These are phyloP conservation scores for Aphanomyces cochlioides DNA, from an alignment of 352 stramenopile genomes.

Conservation along the genomic window DNA sequence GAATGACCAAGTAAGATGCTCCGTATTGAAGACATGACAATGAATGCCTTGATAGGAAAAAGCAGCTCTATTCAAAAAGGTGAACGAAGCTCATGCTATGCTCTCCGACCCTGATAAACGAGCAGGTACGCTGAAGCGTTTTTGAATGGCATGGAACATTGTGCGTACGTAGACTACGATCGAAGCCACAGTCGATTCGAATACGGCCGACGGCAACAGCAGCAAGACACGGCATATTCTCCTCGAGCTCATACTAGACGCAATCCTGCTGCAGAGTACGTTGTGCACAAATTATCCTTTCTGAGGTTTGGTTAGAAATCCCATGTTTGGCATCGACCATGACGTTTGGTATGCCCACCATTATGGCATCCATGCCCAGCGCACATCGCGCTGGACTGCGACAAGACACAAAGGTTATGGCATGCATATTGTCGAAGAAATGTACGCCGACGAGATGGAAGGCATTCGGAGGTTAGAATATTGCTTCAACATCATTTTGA, in stretches of 20 bases:
- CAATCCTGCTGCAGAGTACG: slow-evolving; percentile 24
- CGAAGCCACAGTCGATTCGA: slow-evolving; percentile 49
- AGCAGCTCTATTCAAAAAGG: slow-evolving; percentile 80
- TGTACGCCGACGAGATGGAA: slow-evolving; percentile 58
- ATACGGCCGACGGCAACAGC: slow-evolving; percentile 39
- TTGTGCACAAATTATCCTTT: neutral
- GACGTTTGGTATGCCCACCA: slow-evolving; percentile 82
- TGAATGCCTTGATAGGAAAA: slow-evolving; percentile 43
- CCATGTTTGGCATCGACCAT: slow-evolving; percentile 74
- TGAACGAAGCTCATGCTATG: slow-evolving; percentile 72
- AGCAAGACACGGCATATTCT: neutral
- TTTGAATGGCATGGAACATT: slow-evolving; percentile 35
- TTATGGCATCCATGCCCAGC: slow-evolving; percentile 52
- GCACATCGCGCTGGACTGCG: slow-evolving; percentile 37
- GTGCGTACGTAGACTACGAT: slow-evolving; percentile 18
- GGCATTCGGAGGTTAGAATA: slow-evolving; percentile 47
- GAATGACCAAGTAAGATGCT: slow-evolving; percentile 50
- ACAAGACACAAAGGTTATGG: slow-evolving; percentile 61
- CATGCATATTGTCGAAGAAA: slow-evolving; percentile 70
- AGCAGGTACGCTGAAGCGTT: slow-evolving; percentile 57
- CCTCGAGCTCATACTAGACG: neutral
- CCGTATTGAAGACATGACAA: too few species aligned
- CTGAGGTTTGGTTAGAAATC: neutral
- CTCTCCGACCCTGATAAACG: slow-evolving; percentile 61
- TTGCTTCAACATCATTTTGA: neutral